phyloP scores from a whole-genome alignment of 2,329 filamentous ascomycete species.

The Neonectria magnoliae region DNA sequence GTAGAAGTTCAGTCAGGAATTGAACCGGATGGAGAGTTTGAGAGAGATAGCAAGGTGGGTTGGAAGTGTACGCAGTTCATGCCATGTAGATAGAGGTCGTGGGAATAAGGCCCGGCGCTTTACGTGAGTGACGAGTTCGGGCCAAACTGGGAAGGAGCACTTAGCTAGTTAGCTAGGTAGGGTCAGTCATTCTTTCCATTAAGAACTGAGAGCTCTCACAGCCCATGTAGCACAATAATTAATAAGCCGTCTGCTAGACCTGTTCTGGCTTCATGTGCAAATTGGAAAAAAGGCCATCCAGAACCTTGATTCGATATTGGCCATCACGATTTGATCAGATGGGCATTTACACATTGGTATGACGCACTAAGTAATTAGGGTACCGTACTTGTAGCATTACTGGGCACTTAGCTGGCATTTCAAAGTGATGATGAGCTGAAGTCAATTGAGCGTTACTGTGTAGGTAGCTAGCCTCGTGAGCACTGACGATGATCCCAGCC shows the following conservation, averaged over 20 bases:
- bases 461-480: neutral
- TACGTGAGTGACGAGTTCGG: neutral
- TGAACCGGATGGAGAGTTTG: neutral
- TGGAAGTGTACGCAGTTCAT: neutral
- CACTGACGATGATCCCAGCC: neutral
- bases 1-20: conserved; percentile 1
- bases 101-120: neutral
- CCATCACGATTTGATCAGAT: neutral
- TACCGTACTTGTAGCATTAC: neutral
- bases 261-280: neutral
- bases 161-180: too few relatives aligned
- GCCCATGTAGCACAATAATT: neutral
- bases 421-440: neutral
- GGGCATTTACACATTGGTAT: neutral
- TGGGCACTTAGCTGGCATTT: neutral
- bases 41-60: neutral
- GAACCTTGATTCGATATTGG: neutral
- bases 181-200: too few relatives aligned
- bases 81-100: neutral
- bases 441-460: neutral
- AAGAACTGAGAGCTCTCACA: neutral
- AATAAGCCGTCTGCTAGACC: neutral
- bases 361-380: neutral
- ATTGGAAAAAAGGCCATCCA: neutral
- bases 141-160: neutral